Evolutionary conservation across 176 grass and related monocot species (phyloP).

Genomic region (Typha latifolia): DNA sequence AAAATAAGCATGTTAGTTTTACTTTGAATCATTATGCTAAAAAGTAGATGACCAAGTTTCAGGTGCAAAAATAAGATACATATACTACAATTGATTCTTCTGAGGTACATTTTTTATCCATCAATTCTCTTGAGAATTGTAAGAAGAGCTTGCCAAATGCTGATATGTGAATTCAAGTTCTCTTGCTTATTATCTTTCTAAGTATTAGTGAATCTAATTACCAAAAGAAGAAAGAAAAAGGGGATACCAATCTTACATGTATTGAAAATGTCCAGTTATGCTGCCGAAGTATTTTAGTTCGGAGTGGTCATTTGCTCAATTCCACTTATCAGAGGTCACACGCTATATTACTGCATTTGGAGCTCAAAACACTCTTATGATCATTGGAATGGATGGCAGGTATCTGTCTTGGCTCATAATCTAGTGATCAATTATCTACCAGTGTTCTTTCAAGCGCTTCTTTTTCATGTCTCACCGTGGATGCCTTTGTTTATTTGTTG

Average conservation of each 20-base stretch:
- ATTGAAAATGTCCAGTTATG: conserved; percentile 49
- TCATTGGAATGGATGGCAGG: conserved; percentile 96
- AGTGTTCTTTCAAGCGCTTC: neutral
- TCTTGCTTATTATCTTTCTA: neutral
- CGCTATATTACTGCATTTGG: conserved; percentile 89
- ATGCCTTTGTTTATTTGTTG: no score
- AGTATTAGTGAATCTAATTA: neutral
- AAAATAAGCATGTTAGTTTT: neutral
- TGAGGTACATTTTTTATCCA: neutral
- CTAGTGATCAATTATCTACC: neutral
- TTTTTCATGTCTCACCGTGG: no score
- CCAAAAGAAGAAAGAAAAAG: no score
- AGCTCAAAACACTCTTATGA: conserved; percentile 67
- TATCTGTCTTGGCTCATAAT: conserved; percentile 20
- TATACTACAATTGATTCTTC: neutral
- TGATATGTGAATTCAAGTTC: neutral
- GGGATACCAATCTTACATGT: conserved; percentile 1
- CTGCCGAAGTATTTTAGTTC: conserved; percentile 91
- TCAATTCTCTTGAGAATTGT: neutral
- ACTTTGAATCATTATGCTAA: neutral
- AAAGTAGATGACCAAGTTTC: neutral
- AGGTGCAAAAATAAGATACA: neutral
- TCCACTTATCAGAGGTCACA: conserved; percentile 81
- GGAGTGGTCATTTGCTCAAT: conserved; percentile 96
- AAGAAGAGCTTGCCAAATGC: neutral